These are phyloP conservation scores for Cercospora nicotianae DNA, from an alignment of 2,329 filamentous ascomycete genomes.

Conservation along the genomic window DNA sequence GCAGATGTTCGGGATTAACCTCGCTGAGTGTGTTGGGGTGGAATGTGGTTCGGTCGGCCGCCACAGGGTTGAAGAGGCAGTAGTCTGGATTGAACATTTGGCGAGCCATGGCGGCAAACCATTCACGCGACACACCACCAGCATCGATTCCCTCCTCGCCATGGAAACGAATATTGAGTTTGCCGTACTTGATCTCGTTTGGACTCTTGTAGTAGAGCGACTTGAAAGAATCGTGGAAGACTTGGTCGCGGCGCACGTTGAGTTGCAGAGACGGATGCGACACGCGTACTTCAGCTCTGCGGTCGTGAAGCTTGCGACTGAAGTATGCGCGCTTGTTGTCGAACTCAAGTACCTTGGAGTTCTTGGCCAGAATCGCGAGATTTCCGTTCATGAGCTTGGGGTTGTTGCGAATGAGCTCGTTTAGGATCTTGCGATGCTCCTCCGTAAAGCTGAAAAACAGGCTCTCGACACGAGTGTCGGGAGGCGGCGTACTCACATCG, in stretches of 20 bases:
- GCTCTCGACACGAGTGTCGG: conserved; percentile 78
- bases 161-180: conserved; percentile 95
- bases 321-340: conserved; percentile 99
- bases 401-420: conserved; percentile 94
- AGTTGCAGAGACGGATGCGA: conserved; percentile 78
- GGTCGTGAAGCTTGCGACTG: conserved; percentile 83
- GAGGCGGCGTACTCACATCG: conserved; percentile 69
- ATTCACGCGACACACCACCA: conserved; percentile 94
- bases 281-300: conserved; percentile 68
- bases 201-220: conserved; percentile 96
- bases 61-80: conserved; percentile 92
- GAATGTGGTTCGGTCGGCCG: conserved; percentile 96
- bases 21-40: conserved; percentile 93
- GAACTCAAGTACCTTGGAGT: conserved; percentile 97
- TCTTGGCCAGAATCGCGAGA: conserved; percentile 93
- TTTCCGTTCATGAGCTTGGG: conserved; percentile 98
- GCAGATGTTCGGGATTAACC: conserved; percentile 91
- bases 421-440: conserved; percentile 94
- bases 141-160: conserved; percentile 97
- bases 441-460: conserved; percentile 98
- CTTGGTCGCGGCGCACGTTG: conserved; percentile 85
- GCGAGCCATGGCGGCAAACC: conserved; percentile 95
- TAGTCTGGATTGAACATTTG: conserved; percentile 99
- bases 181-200: conserved; percentile 98
- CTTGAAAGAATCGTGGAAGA: conserved; percentile 98